Evolutionary conservation across 306 rosid species (phyloP).

Genomic region (Chamaecrista fasciculata): DNA sequence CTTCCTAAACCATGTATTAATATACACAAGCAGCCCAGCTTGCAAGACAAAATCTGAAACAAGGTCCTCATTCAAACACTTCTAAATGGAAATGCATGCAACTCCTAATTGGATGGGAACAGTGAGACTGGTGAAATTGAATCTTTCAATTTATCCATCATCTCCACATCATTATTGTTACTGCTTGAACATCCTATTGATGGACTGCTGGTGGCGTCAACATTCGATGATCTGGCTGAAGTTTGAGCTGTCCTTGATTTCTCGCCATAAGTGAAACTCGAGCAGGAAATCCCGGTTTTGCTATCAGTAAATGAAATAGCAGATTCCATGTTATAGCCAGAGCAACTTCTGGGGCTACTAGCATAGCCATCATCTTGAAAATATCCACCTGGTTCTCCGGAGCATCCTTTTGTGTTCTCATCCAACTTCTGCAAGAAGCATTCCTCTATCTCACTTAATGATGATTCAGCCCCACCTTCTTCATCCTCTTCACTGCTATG

Average conservation of each 20-base stretch:
- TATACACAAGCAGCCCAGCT: constrained; percentile 58
- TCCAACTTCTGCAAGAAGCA: constrained; percentile 62
- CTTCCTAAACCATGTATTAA: constrained; percentile 35
- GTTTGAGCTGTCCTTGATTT: constrained; percentile 36
- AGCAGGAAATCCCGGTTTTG: constrained; percentile 45
- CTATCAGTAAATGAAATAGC: constrained; percentile 44
- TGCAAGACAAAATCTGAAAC: constrained; percentile 38
- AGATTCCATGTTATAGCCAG: constrained; percentile 39
- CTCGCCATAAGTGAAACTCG: constrained; percentile 41
- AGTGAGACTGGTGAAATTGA: constrained; percentile 34
- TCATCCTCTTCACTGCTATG: constrained; percentile 59
- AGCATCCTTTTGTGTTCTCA: constrained; percentile 39
- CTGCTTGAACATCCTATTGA: constrained; percentile 41
- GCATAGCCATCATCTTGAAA: constrained; percentile 31
- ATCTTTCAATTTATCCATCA: constrained; percentile 41
- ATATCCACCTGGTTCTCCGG: constrained; percentile 36
- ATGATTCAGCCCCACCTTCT: constrained; percentile 44
- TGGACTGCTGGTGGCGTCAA: constrained; percentile 38
- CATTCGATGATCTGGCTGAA: constrained; percentile 35
- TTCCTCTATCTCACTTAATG: constrained; percentile 55
- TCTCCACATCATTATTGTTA: constrained; percentile 39
- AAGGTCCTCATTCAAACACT: constrained; percentile 33
- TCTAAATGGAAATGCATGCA: constrained; percentile 14
- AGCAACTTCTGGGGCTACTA: constrained; percentile 50
- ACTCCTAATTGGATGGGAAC: constrained; percentile 42